phyloP scores from a whole-genome alignment of 345 rosid genomes.

The Odontarrhena argentea region DNA sequence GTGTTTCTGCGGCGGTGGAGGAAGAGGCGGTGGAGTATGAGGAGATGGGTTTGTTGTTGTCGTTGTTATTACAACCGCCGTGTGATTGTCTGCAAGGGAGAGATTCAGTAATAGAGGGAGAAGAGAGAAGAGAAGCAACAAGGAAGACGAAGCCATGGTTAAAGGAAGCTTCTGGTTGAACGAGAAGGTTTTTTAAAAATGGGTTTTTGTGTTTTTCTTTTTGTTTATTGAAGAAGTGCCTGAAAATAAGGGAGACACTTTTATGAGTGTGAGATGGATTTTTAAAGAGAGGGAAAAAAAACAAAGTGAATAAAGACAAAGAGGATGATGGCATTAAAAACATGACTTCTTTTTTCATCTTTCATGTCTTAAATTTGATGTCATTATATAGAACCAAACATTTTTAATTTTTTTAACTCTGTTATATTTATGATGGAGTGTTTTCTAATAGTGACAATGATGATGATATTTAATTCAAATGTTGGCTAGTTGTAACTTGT shows the following conservation, averaged over 20 bases:
- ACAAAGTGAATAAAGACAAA: conserved; percentile 45
- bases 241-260: conserved; percentile 41
- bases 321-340: conserved; percentile 37
- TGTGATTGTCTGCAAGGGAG: conserved; percentile 33
- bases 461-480: conserved; percentile 25
- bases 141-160: conserved; percentile 37
- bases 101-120: conserved; percentile 26
- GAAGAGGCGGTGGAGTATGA: conserved; percentile 18
- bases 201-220: neutral
- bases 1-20: conserved; percentile 30
- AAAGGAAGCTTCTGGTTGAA: conserved; percentile 21
- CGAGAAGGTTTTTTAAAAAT: conserved; percentile 29
- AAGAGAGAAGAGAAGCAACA: conserved; percentile 7
- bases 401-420: neutral
- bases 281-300: neutral
- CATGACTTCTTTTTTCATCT: conserved; percentile 37
- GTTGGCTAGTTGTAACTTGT: neutral
- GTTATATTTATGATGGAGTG: neutral
- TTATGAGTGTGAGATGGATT: conserved; percentile 25
- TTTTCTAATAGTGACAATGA: conserved; percentile 17
- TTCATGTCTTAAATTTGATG: conserved; percentile 25
- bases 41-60: neutral
- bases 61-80: conserved; percentile 23
- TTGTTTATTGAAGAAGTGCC: conserved; percentile 28
- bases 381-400: conserved; percentile 2